Evolutionary conservation across 2,329 filamentous ascomycete species (phyloP).

Genomic region (Aspergillus neotritici): DNA sequence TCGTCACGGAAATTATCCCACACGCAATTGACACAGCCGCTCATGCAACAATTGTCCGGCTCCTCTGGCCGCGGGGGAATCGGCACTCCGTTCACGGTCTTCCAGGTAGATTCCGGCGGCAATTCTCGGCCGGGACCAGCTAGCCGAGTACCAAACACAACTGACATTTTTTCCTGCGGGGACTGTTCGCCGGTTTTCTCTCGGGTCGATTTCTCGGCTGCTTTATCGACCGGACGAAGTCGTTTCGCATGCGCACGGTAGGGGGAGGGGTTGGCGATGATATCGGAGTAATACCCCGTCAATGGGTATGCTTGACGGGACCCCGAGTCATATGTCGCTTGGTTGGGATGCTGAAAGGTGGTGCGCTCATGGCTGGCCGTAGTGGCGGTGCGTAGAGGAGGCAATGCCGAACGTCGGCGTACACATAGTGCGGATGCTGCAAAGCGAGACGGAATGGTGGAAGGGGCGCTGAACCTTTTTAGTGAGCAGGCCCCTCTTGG

Average conservation of each 20-base stretch:
- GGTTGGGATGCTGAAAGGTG: slow-evolving; percentile 7
- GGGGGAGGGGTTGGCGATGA: slow-evolving; percentile 31
- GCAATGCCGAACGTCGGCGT: slow-evolving; percentile 14
- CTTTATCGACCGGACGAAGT: slow-evolving; percentile 12
- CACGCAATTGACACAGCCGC: slow-evolving; percentile 94
- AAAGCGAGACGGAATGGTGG: not conserved
- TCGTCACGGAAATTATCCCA: slow-evolving; percentile 92
- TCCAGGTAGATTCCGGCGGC: slow-evolving; percentile 53
- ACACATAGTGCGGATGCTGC: slow-evolving; percentile 1
- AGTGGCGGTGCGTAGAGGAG: slow-evolving; percentile 15
- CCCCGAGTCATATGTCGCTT: slow-evolving; percentile 6
- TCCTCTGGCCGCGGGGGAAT: slow-evolving; percentile 82
- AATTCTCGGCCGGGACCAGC: slow-evolving; percentile 64
- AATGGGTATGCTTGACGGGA: slow-evolving; percentile 35
- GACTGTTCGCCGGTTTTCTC: slow-evolving; percentile 19
- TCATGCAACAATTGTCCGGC: slow-evolving; percentile 99
- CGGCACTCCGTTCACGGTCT: slow-evolving; percentile 65
- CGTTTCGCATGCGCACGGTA: slow-evolving; percentile 17
- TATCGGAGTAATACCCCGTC: slow-evolving; percentile 42
- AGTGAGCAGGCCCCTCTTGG: slow-evolving; percentile 3
- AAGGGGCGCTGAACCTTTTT: not conserved
- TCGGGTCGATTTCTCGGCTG: slow-evolving; percentile 16
- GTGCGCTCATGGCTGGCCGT: slow-evolving; percentile 14
- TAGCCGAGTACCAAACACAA: slow-evolving; percentile 77
- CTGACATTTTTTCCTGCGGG: slow-evolving; percentile 49